phyloP scores from a whole-genome alignment of 2,329 filamentous ascomycete genomes.

The Hypoxylon sp. region DNA sequence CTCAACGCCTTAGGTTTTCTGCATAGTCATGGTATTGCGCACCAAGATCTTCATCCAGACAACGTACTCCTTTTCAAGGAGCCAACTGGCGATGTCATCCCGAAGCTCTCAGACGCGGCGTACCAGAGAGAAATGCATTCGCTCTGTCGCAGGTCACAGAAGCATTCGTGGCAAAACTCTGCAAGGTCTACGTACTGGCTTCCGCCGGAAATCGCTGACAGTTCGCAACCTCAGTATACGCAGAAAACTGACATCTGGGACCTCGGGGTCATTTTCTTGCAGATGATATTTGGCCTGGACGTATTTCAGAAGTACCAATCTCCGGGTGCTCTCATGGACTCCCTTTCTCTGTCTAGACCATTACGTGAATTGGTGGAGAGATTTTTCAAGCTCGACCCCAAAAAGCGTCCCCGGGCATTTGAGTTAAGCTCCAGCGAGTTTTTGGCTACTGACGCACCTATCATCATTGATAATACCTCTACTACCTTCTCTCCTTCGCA shows the following conservation, averaged over 20 bases:
- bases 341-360: conserved; percentile 77
- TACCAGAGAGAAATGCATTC: conserved; percentile 77
- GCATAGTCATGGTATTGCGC: conserved; percentile 84
- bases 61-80: conserved; percentile 84
- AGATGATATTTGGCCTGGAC: conserved; percentile 92
- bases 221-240: conserved; percentile 71
- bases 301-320: conserved; percentile 82
- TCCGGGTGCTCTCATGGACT: conserved; percentile 78
- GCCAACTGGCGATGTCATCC: conserved; percentile 73
- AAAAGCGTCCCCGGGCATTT: conserved; percentile 87
- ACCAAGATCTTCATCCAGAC: conserved; percentile 82
- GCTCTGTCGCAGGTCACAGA: conserved; percentile 65
- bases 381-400: conserved; percentile 86
- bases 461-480: conserved; percentile 62
- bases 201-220: conserved; percentile 78
- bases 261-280: conserved; percentile 88
- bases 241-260: conserved; percentile 95
- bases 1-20: conserved; percentile 89
- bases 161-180: conserved; percentile 65
- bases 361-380: conserved; percentile 83
- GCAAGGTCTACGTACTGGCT: conserved; percentile 85
- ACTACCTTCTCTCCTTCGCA: conserved; percentile 55
- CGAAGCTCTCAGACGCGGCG: conserved; percentile 79
- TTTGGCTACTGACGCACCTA: conserved; percentile 71
- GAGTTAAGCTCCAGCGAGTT: conserved; percentile 74